Evolutionary conservation across 768 basidiomycete genomes (phyloP).

Genomic region (Trichaptum fuscoviolaceum): DNA sequence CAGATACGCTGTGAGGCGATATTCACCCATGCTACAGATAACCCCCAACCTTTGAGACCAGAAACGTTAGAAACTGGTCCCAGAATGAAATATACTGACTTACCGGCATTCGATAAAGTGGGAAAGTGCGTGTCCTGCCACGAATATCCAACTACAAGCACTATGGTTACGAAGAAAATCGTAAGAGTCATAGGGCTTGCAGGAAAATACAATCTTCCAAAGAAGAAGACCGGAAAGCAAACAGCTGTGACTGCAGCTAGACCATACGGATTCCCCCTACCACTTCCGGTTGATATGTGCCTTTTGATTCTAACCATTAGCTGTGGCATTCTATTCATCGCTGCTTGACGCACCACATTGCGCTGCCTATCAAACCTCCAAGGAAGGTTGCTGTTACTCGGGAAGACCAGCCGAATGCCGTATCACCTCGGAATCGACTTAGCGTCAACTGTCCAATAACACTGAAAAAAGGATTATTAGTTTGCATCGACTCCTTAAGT

Average conservation of each 20-base stretch:
- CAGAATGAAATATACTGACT: not conserved
- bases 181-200: conserved; percentile 67
- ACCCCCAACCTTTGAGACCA: conserved; percentile 53
- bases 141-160: conserved; percentile 68
- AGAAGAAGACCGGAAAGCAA: conserved; percentile 69
- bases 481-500: not conserved
- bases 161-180: conserved; percentile 59
- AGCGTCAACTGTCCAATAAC: conserved; percentile 48
- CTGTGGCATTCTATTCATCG: not conserved
- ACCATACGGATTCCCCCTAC: conserved; percentile 60
- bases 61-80: conserved; percentile 18
- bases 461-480: not conserved
- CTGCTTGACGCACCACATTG: conserved; percentile 51
- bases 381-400: conserved; percentile 61
- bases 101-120: not conserved
- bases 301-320: conserved; percentile 24
- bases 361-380: conserved; percentile 56
- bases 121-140: conserved; percentile 54
- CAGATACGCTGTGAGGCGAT: not conserved
- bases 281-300: conserved; percentile 65
- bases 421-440: conserved; percentile 71
- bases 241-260: conserved; percentile 64
- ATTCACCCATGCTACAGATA: conserved; percentile 64
- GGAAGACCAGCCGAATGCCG: conserved; percentile 56
- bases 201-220: conserved; percentile 65